Conservation (phyloP, 371 early-diverging fungal genomes). For the Cokeromyces recurvatus region DNA sequence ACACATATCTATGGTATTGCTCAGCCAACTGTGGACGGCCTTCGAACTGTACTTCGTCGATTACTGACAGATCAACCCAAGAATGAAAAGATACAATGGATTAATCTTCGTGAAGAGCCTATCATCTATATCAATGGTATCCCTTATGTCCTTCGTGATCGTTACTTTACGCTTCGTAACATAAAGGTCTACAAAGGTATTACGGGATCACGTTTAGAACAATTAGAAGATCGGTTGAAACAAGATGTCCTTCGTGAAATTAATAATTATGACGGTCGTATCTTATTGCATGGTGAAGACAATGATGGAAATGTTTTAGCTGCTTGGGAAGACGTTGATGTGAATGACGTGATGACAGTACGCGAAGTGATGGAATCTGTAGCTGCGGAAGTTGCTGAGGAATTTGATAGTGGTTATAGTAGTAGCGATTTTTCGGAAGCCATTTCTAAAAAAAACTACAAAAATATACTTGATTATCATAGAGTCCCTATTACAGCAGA, state of each 20-base stretch:
- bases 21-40: slow-evolving; percentile 58
- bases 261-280: slow-evolving; percentile 32
- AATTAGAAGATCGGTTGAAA: slow-evolving; percentile 52
- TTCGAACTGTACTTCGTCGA: slow-evolving; percentile 32
- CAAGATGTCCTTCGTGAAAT: slow-evolving; percentile 55
- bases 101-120: slow-evolving; percentile 66
- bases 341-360: slow-evolving; percentile 40
- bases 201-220: slow-evolving; percentile 46
- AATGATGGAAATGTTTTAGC: slow-evolving; percentile 31
- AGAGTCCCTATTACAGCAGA: slow-evolving; percentile 55
- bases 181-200: slow-evolving; percentile 60
- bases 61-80: slow-evolving; percentile 9
- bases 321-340: slow-evolving; percentile 48
- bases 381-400: slow-evolving; percentile 9
- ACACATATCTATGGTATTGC: slow-evolving; percentile 52
- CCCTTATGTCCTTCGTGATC: slow-evolving; percentile 61
- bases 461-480: slow-evolving; percentile 20
- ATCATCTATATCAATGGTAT: slow-evolving; percentile 59
- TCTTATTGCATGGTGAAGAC: slow-evolving; percentile 57
- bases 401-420: slow-evolving; percentile 3
- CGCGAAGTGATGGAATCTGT: slow-evolving; percentile 34
- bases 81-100: slow-evolving; percentile 44
- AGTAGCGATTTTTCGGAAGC: neutral
- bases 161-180: slow-evolving; percentile 51
- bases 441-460: neutral